Evolutionary conservation across 2,329 filamentous ascomycete genomes (phyloP).

Genomic region (Alternaria alternata): DNA sequence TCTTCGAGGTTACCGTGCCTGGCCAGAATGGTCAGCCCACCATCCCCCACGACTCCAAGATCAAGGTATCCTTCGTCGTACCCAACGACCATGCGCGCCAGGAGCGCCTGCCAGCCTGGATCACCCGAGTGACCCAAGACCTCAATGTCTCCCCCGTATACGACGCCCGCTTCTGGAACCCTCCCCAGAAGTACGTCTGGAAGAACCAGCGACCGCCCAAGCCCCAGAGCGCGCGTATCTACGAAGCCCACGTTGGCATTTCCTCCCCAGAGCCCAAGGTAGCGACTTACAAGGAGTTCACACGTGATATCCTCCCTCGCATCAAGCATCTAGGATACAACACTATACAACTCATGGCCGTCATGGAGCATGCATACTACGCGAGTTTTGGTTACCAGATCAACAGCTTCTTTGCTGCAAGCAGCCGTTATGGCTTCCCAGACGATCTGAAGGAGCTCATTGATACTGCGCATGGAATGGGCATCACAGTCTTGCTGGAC

Average conservation of each 20-base stretch:
- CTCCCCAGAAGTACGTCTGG: slow-evolving; percentile 83
- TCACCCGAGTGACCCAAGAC: slow-evolving; percentile 96
- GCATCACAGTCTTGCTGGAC: slow-evolving; percentile 89
- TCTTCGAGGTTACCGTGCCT: slow-evolving; percentile 83
- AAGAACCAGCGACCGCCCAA: slow-evolving; percentile 84
- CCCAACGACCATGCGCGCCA: slow-evolving; percentile 77
- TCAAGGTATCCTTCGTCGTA: slow-evolving; percentile 90
- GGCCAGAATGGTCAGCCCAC: slow-evolving; percentile 76
- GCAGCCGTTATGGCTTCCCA: slow-evolving; percentile 90
- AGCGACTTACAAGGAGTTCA: slow-evolving; percentile 97
- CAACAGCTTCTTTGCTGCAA: slow-evolving; percentile 98
- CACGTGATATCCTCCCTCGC: slow-evolving; percentile 85
- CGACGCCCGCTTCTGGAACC: slow-evolving; percentile 97
- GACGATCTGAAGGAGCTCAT: slow-evolving; percentile 97
- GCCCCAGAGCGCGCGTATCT: slow-evolving; percentile 86
- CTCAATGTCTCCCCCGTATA: slow-evolving; percentile 88
- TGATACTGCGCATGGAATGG: slow-evolving; percentile 91
- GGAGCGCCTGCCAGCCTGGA: slow-evolving; percentile 94
- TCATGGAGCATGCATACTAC: slow-evolving; percentile 99
- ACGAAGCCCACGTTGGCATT: slow-evolving; percentile 98
- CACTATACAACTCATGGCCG: slow-evolving; percentile 96
- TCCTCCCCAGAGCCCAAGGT: slow-evolving; percentile 89
- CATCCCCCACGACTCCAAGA: slow-evolving; percentile 91
- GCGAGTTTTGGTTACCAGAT: slow-evolving; percentile 98
- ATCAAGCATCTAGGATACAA: slow-evolving; percentile 95